Base-by-base conservation (phyloP, 257 asterid species). In the Penstemon barbatus region DNA sequence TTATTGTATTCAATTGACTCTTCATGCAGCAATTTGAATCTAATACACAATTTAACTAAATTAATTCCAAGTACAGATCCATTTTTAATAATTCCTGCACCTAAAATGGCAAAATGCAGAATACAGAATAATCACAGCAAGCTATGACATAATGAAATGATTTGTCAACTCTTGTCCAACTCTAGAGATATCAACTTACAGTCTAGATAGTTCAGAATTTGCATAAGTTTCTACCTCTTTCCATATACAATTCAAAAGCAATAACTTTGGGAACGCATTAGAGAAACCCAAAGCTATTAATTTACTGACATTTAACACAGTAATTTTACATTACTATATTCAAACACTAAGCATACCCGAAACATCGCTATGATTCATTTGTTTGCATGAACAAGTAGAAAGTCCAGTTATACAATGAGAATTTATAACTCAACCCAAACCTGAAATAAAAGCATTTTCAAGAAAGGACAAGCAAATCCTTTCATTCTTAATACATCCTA, bases 21-120 rank as follows among this genome's bases (percentile, higher is more conserved):
- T 75, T 90, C 98, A 65, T 80, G 86, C 79, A 88, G 68, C 92
- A 93, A 70, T 86, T 88, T 93, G 92, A 93, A 93, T 77, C 98
- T 93, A 70, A 71, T 66, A 82, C 55, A 73, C 19, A 75, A 54
- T 19, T 44, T 61, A 68, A 70, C 63, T 52, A 9, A 36, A 65
- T 72, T 60, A 75, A 68, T 59, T 51, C 52, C 52, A 33, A 65
- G 39, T 55, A 11, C 41, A 75, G 43, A 71, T 71, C 43, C 51
- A 45, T 68, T 66, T 40, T 45, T 37, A 45, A 68, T 50, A 68
- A 19, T 68, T 55, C 63, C 59, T 15, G 42, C 50, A 37, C 51
- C 33, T 52, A 65, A 51, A 43, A 39, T 42, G 61, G 60, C 50
- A 50, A 45, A 45, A 65, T 9, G 53, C 42, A 36, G 71, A 60